Conservation (phyloP, 805 yeast genomes). For the Candida adriatica region DNA sequence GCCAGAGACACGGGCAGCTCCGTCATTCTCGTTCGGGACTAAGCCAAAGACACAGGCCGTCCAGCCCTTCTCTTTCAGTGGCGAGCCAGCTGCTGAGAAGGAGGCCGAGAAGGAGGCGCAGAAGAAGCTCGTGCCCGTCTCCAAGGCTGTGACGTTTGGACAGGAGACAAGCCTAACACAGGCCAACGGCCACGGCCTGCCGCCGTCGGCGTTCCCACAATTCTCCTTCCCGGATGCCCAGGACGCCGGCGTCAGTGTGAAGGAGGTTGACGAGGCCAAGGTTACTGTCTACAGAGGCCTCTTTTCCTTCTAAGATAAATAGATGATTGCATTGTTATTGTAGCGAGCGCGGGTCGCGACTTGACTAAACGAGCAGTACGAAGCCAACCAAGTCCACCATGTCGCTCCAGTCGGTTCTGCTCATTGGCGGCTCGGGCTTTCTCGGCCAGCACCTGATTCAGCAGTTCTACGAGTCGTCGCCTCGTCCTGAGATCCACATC, state of each 20-base stretch:
- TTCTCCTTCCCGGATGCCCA: slow-evolving; percentile 19
- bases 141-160: too few relatives aligned
- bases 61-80: not conserved
- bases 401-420: slow-evolving; percentile 42
- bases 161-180: not conserved
- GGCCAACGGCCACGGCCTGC: not conserved
- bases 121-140: slow-evolving; percentile 2
- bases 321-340: too few relatives aligned
- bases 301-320: slow-evolving; percentile 11
- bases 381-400: not conserved
- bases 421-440: slow-evolving; percentile 96
- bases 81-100: slow-evolving; percentile 4
- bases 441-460: slow-evolving; percentile 87
- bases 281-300: slow-evolving; percentile 9
- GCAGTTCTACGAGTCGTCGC: slow-evolving; percentile 61
- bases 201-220: slow-evolving; percentile 4
- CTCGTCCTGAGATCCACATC: slow-evolving; percentile 72
- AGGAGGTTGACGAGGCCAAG: slow-evolving; percentile 17
- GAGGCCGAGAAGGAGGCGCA: not conserved
- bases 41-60: not conserved
- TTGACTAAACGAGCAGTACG: not conserved
- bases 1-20: not conserved
- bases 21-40: not conserved
- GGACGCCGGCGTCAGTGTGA: slow-evolving; percentile 6
- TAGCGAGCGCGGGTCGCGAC: too few relatives aligned